Base-by-base conservation (phyloP, 192 early-diverging fungal species). In the Coemansia sp. region DNA sequence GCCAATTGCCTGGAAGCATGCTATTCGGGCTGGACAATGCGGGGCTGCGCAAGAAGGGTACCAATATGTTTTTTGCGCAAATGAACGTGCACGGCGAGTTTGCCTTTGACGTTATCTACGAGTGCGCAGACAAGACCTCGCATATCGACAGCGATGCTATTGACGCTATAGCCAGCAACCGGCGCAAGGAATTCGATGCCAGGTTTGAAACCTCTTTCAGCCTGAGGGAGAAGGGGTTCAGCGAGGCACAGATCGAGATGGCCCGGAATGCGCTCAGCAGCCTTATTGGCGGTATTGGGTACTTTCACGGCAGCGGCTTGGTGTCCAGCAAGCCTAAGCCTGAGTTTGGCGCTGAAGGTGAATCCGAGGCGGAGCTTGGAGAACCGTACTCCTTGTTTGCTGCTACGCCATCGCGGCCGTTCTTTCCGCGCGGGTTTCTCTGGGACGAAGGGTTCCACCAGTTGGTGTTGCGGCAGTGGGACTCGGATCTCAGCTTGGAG, bases 381-480 rank as follows among this genome's bases (percentile, higher is more conserved):
- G 68, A 71, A 5, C 92, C 95, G 0, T 80, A 83, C 14, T 76
- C 85, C 14, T 74, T 98, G 23, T 95, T 95, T 70, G 86, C 90
- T 0, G 89, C 90, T 0, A 90, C 93, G 1, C 94, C 95, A 1
- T 92, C 89, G 8, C 86, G 95, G 24, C 90, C 95, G 13, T 98
- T 98, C 70, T 98, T 98, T 71, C 94, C 95, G 45, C 85, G 95
- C 33, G 95, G 95, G n/a, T 98, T 95, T 60, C 85, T 94, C 39
- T 98, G 95, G 89, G 95, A 98, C 74, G 93, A 95, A 74, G 95
- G 95, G 0, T 98, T 95, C 72, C 93, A 94, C 63, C 88, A 93
- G 65, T 77, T 91, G 3, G 71, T 98, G 9, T 80, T 98, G 57
- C 88, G 91, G 1, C 84, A 84, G 45, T 98, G 93, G 91, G 93